Conservation (phyloP, 441 rosid species). For the Populus tomentosa region DNA sequence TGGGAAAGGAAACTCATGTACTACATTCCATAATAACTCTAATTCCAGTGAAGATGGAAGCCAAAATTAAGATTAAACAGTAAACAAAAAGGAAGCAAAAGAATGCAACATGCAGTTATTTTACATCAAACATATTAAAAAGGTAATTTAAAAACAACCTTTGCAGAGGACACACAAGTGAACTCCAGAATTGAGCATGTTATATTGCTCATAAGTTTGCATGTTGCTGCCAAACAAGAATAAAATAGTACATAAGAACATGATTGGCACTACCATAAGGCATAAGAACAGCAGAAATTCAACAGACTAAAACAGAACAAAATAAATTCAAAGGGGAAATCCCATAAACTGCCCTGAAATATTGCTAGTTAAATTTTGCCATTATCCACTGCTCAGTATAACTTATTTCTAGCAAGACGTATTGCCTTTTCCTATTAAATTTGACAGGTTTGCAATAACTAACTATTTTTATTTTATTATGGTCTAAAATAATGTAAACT, state of each 20-base stretch:
- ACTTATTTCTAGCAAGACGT: neutral
- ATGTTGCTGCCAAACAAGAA: conserved; percentile 57
- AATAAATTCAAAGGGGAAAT: neutral
- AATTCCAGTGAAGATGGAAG: neutral
- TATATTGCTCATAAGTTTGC: conserved; percentile 81
- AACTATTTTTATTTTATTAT: neutral
- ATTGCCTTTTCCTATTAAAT: neutral
- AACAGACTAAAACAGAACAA: neutral
- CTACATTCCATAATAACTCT: neutral
- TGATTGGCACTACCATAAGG: neutral
- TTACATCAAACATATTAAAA: neutral
- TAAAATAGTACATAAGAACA: neutral
- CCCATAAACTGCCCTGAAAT: neutral
- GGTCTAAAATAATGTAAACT: neutral
- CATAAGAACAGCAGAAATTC: neutral
- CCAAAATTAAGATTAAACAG: neutral
- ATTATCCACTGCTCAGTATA: neutral
- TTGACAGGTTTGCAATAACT: neutral
- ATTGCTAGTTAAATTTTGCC: neutral
- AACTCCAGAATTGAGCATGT: conserved; percentile 91
- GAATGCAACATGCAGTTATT: neutral
- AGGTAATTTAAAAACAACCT: conserved; percentile 49
- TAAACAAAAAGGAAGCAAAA: neutral
- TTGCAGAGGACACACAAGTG: conserved; percentile 83
- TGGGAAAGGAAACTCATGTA: neutral